A percentile compares a stretch with the other conserved stretches of the same genome.
Evolutionary conservation across 2,329 filamentous ascomycete genomes (phyloP).

Genomic region (Hypocreales sp.): DNA sequence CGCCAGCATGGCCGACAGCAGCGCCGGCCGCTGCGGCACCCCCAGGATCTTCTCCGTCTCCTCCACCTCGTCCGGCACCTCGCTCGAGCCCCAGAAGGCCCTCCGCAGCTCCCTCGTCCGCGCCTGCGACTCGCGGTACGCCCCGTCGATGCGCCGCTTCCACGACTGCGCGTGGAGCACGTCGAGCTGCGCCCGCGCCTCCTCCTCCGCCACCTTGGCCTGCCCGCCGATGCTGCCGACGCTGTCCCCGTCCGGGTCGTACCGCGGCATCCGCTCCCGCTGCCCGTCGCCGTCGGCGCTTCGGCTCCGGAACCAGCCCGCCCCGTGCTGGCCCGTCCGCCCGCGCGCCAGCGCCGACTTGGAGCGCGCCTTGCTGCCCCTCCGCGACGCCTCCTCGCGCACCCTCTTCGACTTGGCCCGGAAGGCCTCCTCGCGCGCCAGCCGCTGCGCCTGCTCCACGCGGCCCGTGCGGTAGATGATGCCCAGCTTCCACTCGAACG

Average conservation of each 20-base stretch:
- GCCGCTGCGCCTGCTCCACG: constrained; percentile 75
- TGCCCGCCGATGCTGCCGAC: constrained; percentile 53
- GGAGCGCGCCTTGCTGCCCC: constrained; percentile 36
- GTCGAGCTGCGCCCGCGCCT: constrained; percentile 62
- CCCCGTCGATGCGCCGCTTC: constrained; percentile 77
- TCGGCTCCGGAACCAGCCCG: constrained; percentile 32
- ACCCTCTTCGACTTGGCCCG: constrained; percentile 75
- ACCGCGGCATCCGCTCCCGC: constrained; percentile 35
- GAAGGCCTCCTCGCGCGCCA: constrained; percentile 84
- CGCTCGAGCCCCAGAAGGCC: constrained; percentile 69
- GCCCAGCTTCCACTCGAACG: constrained; percentile 94
- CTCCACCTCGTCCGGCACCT: constrained; percentile 65
- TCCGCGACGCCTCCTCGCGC: constrained; percentile 50
- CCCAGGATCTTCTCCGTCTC: constrained; percentile 76
- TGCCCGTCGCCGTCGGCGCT: constrained; percentile 33
- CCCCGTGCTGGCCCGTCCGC: constrained; percentile 12
- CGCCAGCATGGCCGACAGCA: constrained; percentile 67
- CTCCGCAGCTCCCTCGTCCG: constrained; percentile 67
- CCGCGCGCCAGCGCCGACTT: constrained; percentile 32
- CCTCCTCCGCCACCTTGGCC: constrained; percentile 56
- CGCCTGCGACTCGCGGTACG: constrained; percentile 51
- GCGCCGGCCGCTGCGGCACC: constrained; percentile 67
- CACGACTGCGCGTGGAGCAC: constrained; percentile 77
- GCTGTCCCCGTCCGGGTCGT: constrained; percentile 62
- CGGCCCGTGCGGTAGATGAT: constrained; percentile 85